A percentile compares a stretch with the other conserved stretches of the same genome.
phyloP scores from a whole-genome alignment of 306 rosid genomes.

The Comarum palustre region DNA sequence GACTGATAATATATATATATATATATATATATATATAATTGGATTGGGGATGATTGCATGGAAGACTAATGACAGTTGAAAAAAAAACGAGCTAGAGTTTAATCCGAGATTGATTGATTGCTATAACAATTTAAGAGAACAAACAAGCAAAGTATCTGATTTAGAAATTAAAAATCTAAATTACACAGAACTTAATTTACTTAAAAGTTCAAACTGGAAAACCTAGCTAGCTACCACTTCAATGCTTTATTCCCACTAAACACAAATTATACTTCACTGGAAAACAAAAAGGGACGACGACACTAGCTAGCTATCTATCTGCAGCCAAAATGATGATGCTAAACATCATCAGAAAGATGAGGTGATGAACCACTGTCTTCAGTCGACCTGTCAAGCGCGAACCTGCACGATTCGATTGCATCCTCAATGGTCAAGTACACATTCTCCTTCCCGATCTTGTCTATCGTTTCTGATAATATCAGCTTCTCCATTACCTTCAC shows the following conservation, averaged over 20 bases:
- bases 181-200: background rate
- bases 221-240: background rate
- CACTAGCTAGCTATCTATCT: background rate
- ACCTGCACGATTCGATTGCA: slow-evolving; percentile 50
- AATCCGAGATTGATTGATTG: background rate
- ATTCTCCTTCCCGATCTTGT: slow-evolving; percentile 55
- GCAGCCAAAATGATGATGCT: background rate
- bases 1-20: too few species aligned
- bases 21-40: too few species aligned
- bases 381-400: slow-evolving; percentile 32
- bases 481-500: slow-evolving; percentile 77
- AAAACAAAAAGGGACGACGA: too few species aligned
- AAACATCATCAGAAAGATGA: background rate
- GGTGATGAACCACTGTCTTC: background rate
- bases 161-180: background rate
- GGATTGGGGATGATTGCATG: too few species aligned
- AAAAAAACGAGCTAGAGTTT: too few species aligned
- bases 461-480: slow-evolving; percentile 45
- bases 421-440: slow-evolving; percentile 57
- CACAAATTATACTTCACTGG: background rate
- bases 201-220: background rate
- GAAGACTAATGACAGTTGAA: too few species aligned
- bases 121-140: background rate
- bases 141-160: background rate
- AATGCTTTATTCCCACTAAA: background rate